Evolutionary conservation across 805 yeast genomes (phyloP), one percentile per base, ranked within the genome.

Genomic region (Metschnikowia bowlesiae): DNA sequence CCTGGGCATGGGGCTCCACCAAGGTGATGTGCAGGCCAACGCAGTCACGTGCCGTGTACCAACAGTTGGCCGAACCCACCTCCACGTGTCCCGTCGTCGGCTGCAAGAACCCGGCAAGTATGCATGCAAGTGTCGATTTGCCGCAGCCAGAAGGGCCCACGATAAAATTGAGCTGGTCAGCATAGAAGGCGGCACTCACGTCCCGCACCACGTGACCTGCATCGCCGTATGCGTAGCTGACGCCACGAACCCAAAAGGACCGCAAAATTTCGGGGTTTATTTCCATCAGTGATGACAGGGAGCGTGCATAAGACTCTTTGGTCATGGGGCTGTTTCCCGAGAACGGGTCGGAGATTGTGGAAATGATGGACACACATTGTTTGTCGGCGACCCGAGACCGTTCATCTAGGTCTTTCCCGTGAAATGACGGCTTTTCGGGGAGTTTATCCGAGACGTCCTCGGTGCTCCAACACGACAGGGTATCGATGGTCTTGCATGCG

Each of bases 71-170:
- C 0, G 80, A 85, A 62, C 83, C 90, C 10, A 91, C 65, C 2
- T 62, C 62, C 1, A 94, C 78, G 1, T 60, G 49, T 0, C 99
- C 99, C 0, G 63, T 49, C 4, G 66, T 56, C 0, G 74, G 68
- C 0, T 63, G 53, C 58, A 91, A 89, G 26, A 88, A 75, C 29
- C 78, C 78, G 48, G 86, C 63, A 0, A 94, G 58, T 2, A 94
- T 63, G 35, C 77, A 78, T 0, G 85, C 79, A 2, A 94, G 53
- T 0, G 98, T 86, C 0, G 98, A 92, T 64, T 94, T 94, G 0
- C 99, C 99, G 0, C 91, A 84, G 0, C 99, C 99, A 0, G 97
- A 90, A 53, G 77, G 75, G 0, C 99, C 99, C 39, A 94, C 79
- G 4, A 94, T 66, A 58, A 81, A 92, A 1, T 84, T 81, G 6